These are phyloP conservation scores for Coemansia sp. DNA, from an alignment of 192 early-diverging fungal species.

Conservation along the genomic window DNA sequence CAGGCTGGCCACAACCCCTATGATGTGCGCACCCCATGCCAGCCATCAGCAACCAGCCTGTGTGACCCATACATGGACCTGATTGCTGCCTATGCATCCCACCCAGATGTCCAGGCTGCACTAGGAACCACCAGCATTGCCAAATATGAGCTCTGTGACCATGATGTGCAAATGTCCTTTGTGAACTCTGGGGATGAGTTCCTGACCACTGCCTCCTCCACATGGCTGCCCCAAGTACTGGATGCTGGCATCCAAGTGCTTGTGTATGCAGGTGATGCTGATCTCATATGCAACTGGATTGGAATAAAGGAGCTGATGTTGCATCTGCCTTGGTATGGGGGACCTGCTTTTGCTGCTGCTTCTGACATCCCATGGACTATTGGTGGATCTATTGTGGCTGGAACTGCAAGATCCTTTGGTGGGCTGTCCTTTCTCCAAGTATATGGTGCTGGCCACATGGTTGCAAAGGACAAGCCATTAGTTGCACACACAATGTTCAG, in stretches of 20 bases:
- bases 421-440: slow-evolving; percentile 81
- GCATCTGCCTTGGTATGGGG: slow-evolving; percentile 79
- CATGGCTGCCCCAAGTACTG: slow-evolving; percentile 64
- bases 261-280: slow-evolving; percentile 87
- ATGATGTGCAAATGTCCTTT: slow-evolving; percentile 76
- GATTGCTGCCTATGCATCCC: slow-evolving; percentile 77
- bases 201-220: slow-evolving; percentile 61
- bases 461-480: slow-evolving; percentile 86
- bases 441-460: slow-evolving; percentile 86
- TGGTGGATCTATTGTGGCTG: slow-evolving; percentile 22
- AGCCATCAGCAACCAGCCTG: slow-evolving; percentile 59
- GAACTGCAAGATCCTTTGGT: slow-evolving; percentile 66
- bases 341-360: slow-evolving; percentile 67
- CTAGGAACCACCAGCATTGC: slow-evolving; percentile 60
- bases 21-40: slow-evolving; percentile 86
- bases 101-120: slow-evolving; percentile 61
- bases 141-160: slow-evolving; percentile 76
- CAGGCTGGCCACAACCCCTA: slow-evolving; percentile 87
- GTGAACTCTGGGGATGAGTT: slow-evolving; percentile 82
- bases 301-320: slow-evolving; percentile 83
- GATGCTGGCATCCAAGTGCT: slow-evolving; percentile 75
- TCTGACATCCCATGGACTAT: slow-evolving; percentile 72
- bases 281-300: slow-evolving; percentile 86
- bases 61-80: slow-evolving; percentile 79
- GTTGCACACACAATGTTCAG: slow-evolving; percentile 78